phyloP scores from a whole-genome alignment of 108 stramenopile genomes.

The Aurantiochytrium sp. region DNA sequence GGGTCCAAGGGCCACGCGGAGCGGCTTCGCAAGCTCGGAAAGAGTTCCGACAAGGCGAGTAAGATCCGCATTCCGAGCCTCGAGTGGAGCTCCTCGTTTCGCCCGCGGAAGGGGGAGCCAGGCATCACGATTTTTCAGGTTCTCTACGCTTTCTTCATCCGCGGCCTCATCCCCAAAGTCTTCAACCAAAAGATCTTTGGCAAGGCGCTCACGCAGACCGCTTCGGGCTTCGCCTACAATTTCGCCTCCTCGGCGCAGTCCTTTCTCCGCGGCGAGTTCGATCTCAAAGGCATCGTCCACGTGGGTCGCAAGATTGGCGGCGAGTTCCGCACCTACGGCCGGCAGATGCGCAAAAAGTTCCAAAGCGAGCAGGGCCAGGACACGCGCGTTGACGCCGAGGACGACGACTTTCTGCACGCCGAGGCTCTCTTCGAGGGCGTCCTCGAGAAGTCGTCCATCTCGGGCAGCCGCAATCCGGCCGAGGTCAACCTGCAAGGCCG shows the following conservation, averaged over 20 bases:
- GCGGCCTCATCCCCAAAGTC: neutral
- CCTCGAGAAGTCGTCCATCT: neutral
- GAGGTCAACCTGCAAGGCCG: neutral
- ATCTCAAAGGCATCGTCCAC: neutral
- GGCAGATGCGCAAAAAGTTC: neutral
- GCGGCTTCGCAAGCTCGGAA: neutral
- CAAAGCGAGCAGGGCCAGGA: neutral
- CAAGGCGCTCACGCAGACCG: neutral
- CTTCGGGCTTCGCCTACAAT: neutral
- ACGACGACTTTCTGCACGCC: neutral
- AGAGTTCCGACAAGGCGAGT: neutral
- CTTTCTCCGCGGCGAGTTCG: neutral
- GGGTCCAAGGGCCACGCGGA: neutral
- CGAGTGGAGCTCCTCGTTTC: constrained; percentile 21
- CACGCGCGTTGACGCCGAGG: neutral
- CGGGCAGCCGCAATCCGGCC: neutral
- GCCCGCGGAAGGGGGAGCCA: neutral
- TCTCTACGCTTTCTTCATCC: constrained; percentile 15
- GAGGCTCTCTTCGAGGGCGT: neutral
- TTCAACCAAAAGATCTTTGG: constrained; percentile 29
- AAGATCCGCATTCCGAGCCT: constrained; percentile 6
- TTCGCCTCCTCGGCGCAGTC: neutral
- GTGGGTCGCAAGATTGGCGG: neutral
- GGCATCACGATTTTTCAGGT: neutral
- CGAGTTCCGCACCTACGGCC: neutral